These are phyloP conservation scores for Trapa bicornis DNA, from an alignment of 345 rosid genomes.

Conservation along the genomic window DNA sequence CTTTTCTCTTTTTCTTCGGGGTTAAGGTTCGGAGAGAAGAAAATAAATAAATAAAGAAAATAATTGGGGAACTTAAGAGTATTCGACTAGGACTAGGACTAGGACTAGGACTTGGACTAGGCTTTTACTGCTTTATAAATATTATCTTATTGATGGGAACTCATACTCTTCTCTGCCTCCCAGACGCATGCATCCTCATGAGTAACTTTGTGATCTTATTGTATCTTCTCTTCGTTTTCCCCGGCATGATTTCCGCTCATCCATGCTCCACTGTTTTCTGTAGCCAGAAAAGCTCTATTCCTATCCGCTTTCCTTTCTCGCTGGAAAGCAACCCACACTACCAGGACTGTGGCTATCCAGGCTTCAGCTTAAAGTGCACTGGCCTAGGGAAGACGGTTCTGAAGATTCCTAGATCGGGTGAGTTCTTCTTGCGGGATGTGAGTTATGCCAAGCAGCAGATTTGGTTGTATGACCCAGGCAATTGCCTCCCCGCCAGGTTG, in stretches of 20 bases:
- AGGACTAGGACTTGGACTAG: not conserved
- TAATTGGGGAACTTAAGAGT: no score
- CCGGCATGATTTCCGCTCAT: not conserved
- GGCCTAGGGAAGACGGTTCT: not conserved
- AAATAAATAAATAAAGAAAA: no score
- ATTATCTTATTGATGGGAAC: not conserved
- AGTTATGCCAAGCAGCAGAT: not conserved
- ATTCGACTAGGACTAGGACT: no score
- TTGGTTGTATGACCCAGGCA: not conserved
- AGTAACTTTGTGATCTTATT: not conserved
- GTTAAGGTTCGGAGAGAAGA: not conserved
- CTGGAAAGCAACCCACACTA: not conserved
- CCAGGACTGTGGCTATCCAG: not conserved
- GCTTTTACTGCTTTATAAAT: not conserved
- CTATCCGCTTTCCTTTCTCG: not conserved
- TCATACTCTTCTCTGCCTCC: not conserved
- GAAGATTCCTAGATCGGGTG: not conserved
- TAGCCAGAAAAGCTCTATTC: not conserved
- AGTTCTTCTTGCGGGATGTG: not conserved
- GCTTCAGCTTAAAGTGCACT: not conserved
- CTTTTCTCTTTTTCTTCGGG: not conserved
- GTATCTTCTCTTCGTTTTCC: not conserved
- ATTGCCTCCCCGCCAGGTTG: not conserved
- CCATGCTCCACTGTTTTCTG: not conserved
- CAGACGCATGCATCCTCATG: not conserved